A percentile compares a stretch with the other conserved stretches of the same genome.
Evolutionary conservation across 1,284 basidiomycete species (phyloP).

Genomic region (Apiotrichum veenhuisii): DNA sequence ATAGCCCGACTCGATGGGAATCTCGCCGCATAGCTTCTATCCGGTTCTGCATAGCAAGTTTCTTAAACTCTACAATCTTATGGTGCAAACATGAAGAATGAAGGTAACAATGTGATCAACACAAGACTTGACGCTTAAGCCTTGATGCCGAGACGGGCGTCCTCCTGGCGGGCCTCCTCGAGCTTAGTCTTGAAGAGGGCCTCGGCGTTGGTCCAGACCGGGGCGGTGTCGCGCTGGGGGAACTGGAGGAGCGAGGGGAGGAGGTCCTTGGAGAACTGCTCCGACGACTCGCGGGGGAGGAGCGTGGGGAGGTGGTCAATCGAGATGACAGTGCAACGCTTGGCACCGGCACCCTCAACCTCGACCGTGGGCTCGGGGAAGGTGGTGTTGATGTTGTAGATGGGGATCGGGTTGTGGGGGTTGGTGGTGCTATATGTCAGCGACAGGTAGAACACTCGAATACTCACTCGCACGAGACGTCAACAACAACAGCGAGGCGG

Average conservation of each 20-base stretch:
- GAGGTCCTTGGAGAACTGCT: constrained; percentile 90
- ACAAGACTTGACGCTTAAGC: constrained; percentile 21
- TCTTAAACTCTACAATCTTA: background rate
- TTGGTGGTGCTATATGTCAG: constrained; percentile 69
- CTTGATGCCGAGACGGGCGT: constrained; percentile 41
- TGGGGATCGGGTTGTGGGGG: constrained; percentile 95
- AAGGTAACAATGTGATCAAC: no score
- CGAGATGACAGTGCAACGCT: constrained; percentile 73
- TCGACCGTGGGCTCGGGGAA: constrained; percentile 90
- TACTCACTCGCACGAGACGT: constrained; percentile 86
- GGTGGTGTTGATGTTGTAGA: constrained; percentile 93
- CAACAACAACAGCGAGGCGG: constrained; percentile 79
- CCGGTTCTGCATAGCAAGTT: background rate
- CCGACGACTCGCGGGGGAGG: constrained; percentile 85
- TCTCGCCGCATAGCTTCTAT: background rate
- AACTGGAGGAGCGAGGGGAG: constrained; percentile 79
- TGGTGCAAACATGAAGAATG: background rate
- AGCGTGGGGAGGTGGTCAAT: constrained; percentile 98
- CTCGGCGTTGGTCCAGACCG: constrained; percentile 89
- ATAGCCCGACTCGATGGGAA: no score
- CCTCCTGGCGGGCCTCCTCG: constrained; percentile 50
- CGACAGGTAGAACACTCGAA: background rate
- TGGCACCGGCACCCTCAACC: constrained; percentile 65
- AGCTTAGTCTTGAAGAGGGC: constrained; percentile 77
- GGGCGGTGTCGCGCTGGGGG: constrained; percentile 62